Conservation (phyloP, 2,329 filamentous ascomycete species). For the Chaetomiaceae sp. region DNA sequence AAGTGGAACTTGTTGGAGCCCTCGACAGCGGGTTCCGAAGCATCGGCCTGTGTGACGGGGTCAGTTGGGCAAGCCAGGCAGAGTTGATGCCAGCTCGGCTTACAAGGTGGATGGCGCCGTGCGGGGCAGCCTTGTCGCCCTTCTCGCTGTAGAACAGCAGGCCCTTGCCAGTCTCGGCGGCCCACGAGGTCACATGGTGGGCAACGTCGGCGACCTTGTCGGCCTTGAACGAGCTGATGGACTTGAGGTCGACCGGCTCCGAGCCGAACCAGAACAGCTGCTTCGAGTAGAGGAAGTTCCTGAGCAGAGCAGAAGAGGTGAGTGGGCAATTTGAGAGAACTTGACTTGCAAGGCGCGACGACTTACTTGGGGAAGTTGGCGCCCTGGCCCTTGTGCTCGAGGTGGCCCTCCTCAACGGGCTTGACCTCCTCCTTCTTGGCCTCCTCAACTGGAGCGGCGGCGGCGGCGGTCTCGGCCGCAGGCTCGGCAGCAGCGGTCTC, state of each 20-base stretch:
- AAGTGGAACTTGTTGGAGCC: slow-evolving; percentile 79
- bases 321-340: too few species aligned
- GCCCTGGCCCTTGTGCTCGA: slow-evolving; percentile 91
- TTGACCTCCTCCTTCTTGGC: slow-evolving; percentile 38
- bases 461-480: slow-evolving; percentile 21
- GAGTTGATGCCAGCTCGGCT: slow-evolving; percentile 34
- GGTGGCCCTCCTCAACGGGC: slow-evolving; percentile 67
- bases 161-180: slow-evolving; percentile 88
- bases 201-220: slow-evolving; percentile 75
- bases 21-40: slow-evolving; percentile 66
- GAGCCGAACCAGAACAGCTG: slow-evolving; percentile 85
- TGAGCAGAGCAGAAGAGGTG: too few species aligned
- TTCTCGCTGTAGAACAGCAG: slow-evolving; percentile 88
- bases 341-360: not conserved
- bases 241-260: slow-evolving; percentile 66
- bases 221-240: slow-evolving; percentile 70
- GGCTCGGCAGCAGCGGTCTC: slow-evolving; percentile 30
- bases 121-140: slow-evolving; percentile 72
- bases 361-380: slow-evolving; percentile 80
- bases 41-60: slow-evolving; percentile 43
- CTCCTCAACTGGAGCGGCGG: slow-evolving; percentile 26
- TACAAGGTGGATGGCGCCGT: slow-evolving; percentile 81
- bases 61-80: not conserved
- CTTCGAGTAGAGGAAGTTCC: slow-evolving; percentile 86
- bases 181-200: slow-evolving; percentile 81